Evolutionary conservation across 164 flowering plant genomes (phyloP).

Genomic region (Cinnamomum micranthum): DNA sequence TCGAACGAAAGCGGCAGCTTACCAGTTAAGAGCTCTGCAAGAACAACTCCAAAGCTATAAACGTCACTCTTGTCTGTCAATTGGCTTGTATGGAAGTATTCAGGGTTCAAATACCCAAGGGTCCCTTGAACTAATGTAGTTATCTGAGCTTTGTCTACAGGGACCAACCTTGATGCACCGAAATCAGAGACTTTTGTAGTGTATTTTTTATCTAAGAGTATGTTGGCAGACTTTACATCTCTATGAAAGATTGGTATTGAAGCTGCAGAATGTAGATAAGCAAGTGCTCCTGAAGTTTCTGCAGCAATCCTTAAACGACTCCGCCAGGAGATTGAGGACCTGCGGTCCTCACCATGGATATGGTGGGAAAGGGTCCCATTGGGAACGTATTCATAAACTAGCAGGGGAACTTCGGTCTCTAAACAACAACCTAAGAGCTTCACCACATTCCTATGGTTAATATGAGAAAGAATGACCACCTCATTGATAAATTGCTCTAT

Average conservation of each 20-base stretch:
- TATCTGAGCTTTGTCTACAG: constrained; percentile 3
- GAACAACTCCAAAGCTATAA: constrained; percentile 11
- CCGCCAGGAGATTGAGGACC: constrained; percentile 3
- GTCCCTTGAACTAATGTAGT: constrained; percentile 27
- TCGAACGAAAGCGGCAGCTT: constrained; percentile 12
- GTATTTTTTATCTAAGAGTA: constrained; percentile 4
- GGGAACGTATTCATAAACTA: constrained; percentile 15
- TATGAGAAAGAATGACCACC: constrained; percentile 14
- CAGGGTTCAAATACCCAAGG: constrained; percentile 38
- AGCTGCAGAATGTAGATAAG: constrained; percentile 16
- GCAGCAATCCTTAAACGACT: constrained; percentile 1
- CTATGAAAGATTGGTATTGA: constrained; percentile 12
- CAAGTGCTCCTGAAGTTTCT: constrained; percentile 14
- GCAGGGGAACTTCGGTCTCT: constrained; percentile 13
- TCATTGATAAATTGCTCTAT: constrained; percentile 22
- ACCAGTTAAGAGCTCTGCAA: constrained; percentile 26
- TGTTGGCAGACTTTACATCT: constrained; percentile 8
- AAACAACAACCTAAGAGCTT: constrained; percentile 22
- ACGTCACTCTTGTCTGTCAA: constrained; percentile 28
- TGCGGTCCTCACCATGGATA: constrained; percentile 1
- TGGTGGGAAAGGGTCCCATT: constrained; percentile 10
- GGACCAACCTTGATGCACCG: constrained; percentile 5
- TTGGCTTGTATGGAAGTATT: constrained; percentile 26
- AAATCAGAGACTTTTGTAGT: constrained; percentile 8
- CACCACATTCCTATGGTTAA: constrained; percentile 17